Evolutionary conservation across 768 basidiomycete genomes (phyloP).

Genomic region (Crucibulum laeve): DNA sequence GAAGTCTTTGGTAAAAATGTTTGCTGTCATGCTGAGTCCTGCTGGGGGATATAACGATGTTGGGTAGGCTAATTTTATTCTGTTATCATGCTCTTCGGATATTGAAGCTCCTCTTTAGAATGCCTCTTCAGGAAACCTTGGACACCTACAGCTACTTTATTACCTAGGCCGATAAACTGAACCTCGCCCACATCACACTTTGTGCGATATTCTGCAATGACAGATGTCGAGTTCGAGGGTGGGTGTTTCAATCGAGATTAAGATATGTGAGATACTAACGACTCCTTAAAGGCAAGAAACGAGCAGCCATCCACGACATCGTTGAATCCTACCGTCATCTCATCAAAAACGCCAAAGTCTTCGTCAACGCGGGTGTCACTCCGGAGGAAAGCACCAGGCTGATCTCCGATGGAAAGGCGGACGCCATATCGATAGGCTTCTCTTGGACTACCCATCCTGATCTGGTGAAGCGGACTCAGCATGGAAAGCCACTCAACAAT

Average conservation of each 20-base stretch:
- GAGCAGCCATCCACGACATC: slow-evolving; percentile 15
- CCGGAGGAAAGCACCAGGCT: slow-evolving; percentile 6
- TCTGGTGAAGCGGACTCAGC: slow-evolving; percentile 16
- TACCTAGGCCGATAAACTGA: slow-evolving; percentile 28
- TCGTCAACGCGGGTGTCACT: slow-evolving; percentile 11
- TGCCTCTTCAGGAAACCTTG: slow-evolving; percentile 35
- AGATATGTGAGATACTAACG: neutral
- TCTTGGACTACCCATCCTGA: slow-evolving; percentile 22
- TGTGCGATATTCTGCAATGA: slow-evolving; percentile 1
- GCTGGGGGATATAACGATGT: slow-evolving; percentile 36
- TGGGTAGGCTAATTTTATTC: slow-evolving; percentile 15
- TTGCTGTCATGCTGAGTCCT: slow-evolving; percentile 35
- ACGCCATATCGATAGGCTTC: slow-evolving; percentile 10
- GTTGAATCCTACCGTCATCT: slow-evolving; percentile 11
- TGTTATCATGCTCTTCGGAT: neutral
- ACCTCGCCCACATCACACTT: slow-evolving; percentile 8
- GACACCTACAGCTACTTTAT: slow-evolving; percentile 33
- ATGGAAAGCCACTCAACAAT: slow-evolving; percentile 15
- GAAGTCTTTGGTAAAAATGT: slow-evolving; percentile 37
- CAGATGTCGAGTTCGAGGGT: slow-evolving; percentile 6
- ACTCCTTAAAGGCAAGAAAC: slow-evolving; percentile 6
- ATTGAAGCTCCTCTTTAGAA: slow-evolving; percentile 13
- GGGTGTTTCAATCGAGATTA: neutral
- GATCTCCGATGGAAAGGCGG: neutral
- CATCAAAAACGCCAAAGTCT: slow-evolving; percentile 14